Base-by-base conservation (phyloP, 2,329 filamentous ascomycete genomes). In the Penicillium sp. region DNA sequence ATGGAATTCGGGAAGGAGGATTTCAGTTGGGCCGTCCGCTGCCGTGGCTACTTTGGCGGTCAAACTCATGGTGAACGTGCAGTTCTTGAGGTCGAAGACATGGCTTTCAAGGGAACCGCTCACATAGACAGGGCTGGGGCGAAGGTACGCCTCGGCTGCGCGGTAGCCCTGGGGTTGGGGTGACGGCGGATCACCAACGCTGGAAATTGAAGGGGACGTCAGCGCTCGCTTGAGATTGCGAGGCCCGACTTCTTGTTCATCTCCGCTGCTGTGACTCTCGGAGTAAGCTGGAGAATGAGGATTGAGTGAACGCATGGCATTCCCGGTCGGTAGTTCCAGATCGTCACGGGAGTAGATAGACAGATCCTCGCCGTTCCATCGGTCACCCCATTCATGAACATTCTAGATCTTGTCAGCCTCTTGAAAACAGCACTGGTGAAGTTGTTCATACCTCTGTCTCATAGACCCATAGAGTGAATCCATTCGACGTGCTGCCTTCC, bases 281-380 rank as follows among this genome's bases (percentile, higher is more conserved):
- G 78, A 80, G 52, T 74, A 81, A 2, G 73, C 72, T 1, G 78
- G 75, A 14, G 73, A 78, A 33, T 58, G 57, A 34, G 63, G 62
- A 47, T 72, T 38, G 9, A 42, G 27, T 53, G 36, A 64, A 36
- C 27, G 62, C 62, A 15, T 53, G 45, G 33, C 47, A 53, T 16
- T 57, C 14, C 59, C 53, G 33, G 57, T 60, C 27, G 67, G 65
- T 1, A 82, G 64, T 33, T 76, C 69, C 20, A 81, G 83, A 64
- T 98, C 94, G 60, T 98, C 90, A 4, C 80, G 55, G 0, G 88
- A 96, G 60, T 82, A 85, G 39, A 98, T 93, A 4, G 90, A 96
- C 21, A 98, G 69, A 62, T 98, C 93, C 65, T 98, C 93, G 32
- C 93, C 93, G 53, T 98, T 98, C 93, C 93, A 98, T 51, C 88